These are phyloP conservation scores for Xylaria castorea DNA, from an alignment of 495 filamentous ascomycete genomes.

Conservation along the genomic window DNA sequence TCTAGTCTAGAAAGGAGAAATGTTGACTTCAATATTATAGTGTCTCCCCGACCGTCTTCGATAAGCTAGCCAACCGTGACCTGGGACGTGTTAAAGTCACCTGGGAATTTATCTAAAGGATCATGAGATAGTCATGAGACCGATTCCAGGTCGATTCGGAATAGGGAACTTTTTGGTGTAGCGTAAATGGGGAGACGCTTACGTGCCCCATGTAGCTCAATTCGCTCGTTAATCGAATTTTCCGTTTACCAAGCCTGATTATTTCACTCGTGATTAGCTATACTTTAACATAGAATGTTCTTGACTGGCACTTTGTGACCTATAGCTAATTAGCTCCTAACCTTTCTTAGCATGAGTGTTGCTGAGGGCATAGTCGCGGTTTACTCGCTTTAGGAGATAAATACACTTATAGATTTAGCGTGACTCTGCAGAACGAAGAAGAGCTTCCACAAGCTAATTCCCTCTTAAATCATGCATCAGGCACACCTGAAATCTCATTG, in stretches of 20 bases:
- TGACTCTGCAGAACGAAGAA: background rate
- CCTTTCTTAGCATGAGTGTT: background rate
- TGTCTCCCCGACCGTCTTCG: slow-evolving; percentile 54
- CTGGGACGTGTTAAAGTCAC: slow-evolving; percentile 45
- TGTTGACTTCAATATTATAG: background rate
- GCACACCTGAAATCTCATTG: background rate
- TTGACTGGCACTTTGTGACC: background rate
- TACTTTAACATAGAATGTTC: background rate
- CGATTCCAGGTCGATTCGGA: background rate
- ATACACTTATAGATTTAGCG: background rate
- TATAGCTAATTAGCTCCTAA: background rate
- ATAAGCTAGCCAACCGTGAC: slow-evolving; percentile 41
- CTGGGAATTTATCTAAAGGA: slow-evolving; percentile 43
- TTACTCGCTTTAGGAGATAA: background rate
- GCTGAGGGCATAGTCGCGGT: background rate
- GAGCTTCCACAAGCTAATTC: background rate
- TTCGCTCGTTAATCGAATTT: slow-evolving; percentile 6
- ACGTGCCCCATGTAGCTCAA: background rate
- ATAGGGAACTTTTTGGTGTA: background rate
- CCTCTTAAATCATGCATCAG: background rate
- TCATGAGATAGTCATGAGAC: background rate
- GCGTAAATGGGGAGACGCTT: background rate
- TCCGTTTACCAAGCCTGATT: background rate
- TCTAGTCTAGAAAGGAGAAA: background rate
- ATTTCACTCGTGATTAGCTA: background rate